Evolutionary conservation across 2,329 filamentous ascomycete species (phyloP).

Genomic region (Hypoxylon sp.): DNA sequence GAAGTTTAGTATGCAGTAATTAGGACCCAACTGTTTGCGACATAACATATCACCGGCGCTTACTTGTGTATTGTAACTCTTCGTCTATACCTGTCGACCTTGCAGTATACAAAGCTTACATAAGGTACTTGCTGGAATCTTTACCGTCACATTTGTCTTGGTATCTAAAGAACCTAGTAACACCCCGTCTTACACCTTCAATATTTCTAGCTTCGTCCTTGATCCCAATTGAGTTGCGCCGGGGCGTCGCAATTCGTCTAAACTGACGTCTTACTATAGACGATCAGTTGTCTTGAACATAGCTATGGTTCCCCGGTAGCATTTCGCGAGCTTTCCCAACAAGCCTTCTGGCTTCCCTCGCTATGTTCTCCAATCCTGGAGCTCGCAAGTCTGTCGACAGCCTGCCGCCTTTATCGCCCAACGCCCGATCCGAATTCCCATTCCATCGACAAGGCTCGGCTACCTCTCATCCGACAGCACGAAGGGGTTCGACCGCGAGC

Average conservation of each 20-base stretch:
- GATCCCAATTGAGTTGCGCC: constrained; percentile 33
- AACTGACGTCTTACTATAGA: constrained; percentile 36
- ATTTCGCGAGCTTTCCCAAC: constrained; percentile 56
- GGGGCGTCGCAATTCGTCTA: constrained; percentile 22
- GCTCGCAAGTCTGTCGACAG: constrained; percentile 78
- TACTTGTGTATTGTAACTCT: background rate
- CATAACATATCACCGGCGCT: constrained; percentile 5
- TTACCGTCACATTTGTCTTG: constrained; percentile 6
- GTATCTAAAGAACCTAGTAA: constrained; percentile 3
- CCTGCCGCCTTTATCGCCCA: constrained; percentile 69
- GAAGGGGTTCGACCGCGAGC: constrained; percentile 87
- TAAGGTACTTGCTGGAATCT: background rate
- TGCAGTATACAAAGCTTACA: background rate
- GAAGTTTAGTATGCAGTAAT: constrained; percentile 3
- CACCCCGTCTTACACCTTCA: background rate
- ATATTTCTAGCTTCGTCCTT: constrained; percentile 15
- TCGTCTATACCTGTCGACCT: background rate
- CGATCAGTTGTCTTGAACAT: constrained; percentile 41
- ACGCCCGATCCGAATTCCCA: constrained; percentile 68
- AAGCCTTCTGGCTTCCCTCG: constrained; percentile 57
- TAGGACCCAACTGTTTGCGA: constrained; percentile 19
- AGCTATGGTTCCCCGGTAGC: constrained; percentile 69
- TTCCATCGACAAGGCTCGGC: constrained; percentile 69
- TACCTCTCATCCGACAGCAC: constrained; percentile 64
- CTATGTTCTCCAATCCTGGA: constrained; percentile 72